Evolutionary conservation across 169 alveolate genomes (phyloP).

Genomic region (Besnoitia besnoiti): DNA sequence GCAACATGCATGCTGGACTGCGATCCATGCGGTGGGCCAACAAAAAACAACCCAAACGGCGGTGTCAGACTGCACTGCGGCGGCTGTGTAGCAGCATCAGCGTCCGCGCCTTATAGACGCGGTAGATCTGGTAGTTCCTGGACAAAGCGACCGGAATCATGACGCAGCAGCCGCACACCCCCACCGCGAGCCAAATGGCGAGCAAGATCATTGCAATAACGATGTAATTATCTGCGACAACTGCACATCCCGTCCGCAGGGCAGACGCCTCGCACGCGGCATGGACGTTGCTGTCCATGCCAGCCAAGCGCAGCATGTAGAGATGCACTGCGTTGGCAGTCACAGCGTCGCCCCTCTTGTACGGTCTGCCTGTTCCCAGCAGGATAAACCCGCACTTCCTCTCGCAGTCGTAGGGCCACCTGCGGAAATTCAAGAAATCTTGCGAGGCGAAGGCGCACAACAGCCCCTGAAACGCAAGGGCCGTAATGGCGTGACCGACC

Average conservation of each 20-base stretch:
- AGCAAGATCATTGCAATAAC: not conserved
- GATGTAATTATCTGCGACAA: not conserved
- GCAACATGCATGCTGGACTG: too few species aligned
- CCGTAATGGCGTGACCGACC: not conserved
- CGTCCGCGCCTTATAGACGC: not conserved
- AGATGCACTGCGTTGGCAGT: not conserved
- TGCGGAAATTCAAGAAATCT: not conserved
- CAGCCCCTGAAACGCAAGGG: not conserved
- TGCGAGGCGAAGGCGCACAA: not conserved
- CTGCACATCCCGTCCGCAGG: not conserved
- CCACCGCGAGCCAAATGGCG: not conserved
- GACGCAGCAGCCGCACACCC: not conserved
- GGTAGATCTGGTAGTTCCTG: not conserved
- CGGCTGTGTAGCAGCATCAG: not conserved
- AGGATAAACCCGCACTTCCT: not conserved
- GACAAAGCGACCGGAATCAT: not conserved
- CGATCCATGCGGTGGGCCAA: too few species aligned
- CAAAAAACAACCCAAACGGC: too few species aligned
- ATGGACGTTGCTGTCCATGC: not conserved
- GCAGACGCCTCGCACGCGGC: not conserved
- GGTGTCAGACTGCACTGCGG: not conserved
- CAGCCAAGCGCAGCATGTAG: not conserved
- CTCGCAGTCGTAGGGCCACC: constrained; percentile 2
- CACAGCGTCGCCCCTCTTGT: not conserved
- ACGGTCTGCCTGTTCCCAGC: not conserved